Percentiles rank a stretch among this genome's conserved stretches.
phyloP scores from a whole-genome alignment of 306 rosid species.

The Abrus precatorius region DNA sequence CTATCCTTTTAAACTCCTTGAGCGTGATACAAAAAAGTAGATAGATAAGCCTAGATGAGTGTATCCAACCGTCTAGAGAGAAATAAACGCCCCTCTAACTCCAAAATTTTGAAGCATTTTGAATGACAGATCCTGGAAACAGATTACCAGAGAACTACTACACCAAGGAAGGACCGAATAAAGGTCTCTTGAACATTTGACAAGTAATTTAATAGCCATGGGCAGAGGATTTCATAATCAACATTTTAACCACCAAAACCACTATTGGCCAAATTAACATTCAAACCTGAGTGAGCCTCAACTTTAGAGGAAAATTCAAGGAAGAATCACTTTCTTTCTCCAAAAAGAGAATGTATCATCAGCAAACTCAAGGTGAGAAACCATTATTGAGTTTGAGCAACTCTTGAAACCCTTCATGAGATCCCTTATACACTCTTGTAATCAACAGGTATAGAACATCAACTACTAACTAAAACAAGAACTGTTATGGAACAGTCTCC shows the following conservation, averaged over 20 bases:
- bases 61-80: not conserved
- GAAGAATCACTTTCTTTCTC: not conserved
- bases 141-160: not conserved
- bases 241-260: not conserved
- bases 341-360: not conserved
- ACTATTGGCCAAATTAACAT: not conserved
- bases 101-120: conserved; percentile 4
- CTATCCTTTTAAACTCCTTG: not conserved
- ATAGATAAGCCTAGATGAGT: not conserved
- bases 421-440: not conserved
- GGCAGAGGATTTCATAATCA: not conserved
- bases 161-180: not conserved
- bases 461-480: not conserved
- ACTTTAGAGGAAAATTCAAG: not conserved
- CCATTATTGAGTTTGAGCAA: not conserved
- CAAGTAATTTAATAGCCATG: not conserved
- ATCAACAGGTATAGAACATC: not conserved
- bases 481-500: not conserved
- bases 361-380: not conserved
- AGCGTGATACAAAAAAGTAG: not conserved
- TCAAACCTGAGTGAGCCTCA: not conserved
- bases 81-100: not conserved
- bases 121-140: not conserved
- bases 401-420: not conserved
- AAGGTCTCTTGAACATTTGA: conserved; percentile 12